Evolutionary conservation across 306 rosid genomes (phyloP), one percentile per base, ranked within the genome.

Genomic region (Trifolium pratense): DNA sequence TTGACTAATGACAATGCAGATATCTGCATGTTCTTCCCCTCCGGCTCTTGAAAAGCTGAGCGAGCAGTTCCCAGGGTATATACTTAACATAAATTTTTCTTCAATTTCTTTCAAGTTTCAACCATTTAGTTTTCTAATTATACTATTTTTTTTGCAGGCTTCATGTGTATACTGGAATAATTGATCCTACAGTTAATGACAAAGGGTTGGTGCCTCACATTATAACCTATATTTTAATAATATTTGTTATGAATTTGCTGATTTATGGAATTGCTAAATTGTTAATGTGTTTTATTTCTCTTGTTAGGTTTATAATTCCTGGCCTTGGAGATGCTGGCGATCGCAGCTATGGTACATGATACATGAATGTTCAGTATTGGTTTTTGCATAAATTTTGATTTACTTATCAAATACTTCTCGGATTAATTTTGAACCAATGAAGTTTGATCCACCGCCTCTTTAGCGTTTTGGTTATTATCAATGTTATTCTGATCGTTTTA

Each of bases 251-350:
- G 29, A 62, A n/a, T 70, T 37, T 12, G 18, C 31, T 59, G n/a
- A 37, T 73, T 17, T 6, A 66, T 60, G 46, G 14, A 70, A 46
- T 37, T 73, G 57, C 8, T 25, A 56, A 45, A 55, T 61, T 9
- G 9, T 56, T 78, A 26, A 58, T 21, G 17, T 58, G 7, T 39
- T 23, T 56, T 37, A 61, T 68, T 56, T 15, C 16, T 20, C 51
- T 10, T 12, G 74, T 74, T 84, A 94, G 99, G 87, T 94, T 86
- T 78, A 94, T 94, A 76, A 87, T 94, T 81, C 97, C 99, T 70
- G 99, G 99, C 42, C 90, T 94, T 56, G 99, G 99, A 65, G 99
- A 94, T 74, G 97, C 99, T 6, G 99, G 99, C 14, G 99, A 94
- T 83, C 90, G 99, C 56, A 87, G 93, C 84, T 94, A 76, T 34